Conservation (phyloP, 441 rosid species). For the Caryocar brasiliense region DNA sequence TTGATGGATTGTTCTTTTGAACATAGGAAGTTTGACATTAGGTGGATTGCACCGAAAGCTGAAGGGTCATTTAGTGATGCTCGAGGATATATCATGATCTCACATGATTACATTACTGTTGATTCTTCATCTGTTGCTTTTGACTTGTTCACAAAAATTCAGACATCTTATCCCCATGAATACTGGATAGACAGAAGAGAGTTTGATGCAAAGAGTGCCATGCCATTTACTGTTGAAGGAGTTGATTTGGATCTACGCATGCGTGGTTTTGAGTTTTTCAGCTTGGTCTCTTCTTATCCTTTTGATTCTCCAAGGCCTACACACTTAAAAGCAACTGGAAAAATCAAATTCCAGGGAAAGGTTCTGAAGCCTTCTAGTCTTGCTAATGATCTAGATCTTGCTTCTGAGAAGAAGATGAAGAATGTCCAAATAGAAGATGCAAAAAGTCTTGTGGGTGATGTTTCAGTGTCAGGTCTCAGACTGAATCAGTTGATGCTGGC, state of each 20-base stretch:
- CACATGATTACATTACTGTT: slow-evolving; percentile 73
- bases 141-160: slow-evolving; percentile 71
- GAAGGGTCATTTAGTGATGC: slow-evolving; percentile 97
- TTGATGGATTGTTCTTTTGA: slow-evolving; percentile 16
- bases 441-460: slow-evolving; percentile 72
- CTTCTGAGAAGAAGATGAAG: slow-evolving; percentile 22
- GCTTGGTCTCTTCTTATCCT: slow-evolving; percentile 73
- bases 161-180: slow-evolving; percentile 67
- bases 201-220: slow-evolving; percentile 22
- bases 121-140: slow-evolving; percentile 85
- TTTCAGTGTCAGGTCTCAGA: slow-evolving; percentile 81
- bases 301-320: slow-evolving; percentile 96
- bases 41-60: slow-evolving; percentile 97
- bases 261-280: slow-evolving; percentile 97
- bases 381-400: slow-evolving; percentile 25
- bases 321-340: slow-evolving; percentile 93
- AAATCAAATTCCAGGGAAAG: slow-evolving; percentile 84
- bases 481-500: slow-evolving; percentile 91
- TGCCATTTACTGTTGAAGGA: slow-evolving; percentile 86
- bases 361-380: slow-evolving; percentile 34
- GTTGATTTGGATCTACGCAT: slow-evolving; percentile 89
- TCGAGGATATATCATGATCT: slow-evolving; percentile 92
- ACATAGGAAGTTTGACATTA: slow-evolving; percentile 90
- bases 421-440: slow-evolving; percentile 19
- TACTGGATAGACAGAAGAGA: slow-evolving; percentile 39